These are phyloP conservation scores for Cetradonia linearis DNA, from an alignment of 495 filamentous ascomycete genomes.

Conservation along the genomic window DNA sequence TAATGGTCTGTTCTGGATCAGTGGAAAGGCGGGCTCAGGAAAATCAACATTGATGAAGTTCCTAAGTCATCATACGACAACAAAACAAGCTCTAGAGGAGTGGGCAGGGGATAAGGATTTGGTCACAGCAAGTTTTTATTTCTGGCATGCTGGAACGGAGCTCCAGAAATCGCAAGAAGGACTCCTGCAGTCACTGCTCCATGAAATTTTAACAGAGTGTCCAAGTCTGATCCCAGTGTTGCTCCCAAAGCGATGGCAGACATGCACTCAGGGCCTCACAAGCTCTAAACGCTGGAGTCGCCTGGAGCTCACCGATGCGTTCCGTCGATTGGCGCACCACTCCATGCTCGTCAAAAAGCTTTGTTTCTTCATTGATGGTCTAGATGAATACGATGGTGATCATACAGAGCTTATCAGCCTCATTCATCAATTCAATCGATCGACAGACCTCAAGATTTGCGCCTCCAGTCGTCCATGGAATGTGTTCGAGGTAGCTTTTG, in stretches of 20 bases:
- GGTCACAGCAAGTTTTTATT: slow-evolving; percentile 36
- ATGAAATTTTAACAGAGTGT: slow-evolving; percentile 28
- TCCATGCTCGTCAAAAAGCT: slow-evolving; percentile 13
- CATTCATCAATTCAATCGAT: slow-evolving; percentile 15
- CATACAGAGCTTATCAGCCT: slow-evolving; percentile 24
- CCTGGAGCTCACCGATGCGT: slow-evolving; percentile 12
- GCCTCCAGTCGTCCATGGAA: slow-evolving; percentile 42
- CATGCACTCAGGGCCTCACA: neutral
- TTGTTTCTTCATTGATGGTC: slow-evolving; percentile 27
- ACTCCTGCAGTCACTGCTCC: slow-evolving; percentile 36
- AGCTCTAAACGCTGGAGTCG: neutral
- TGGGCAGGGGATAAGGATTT: slow-evolving; percentile 31
- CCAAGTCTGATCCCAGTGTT: slow-evolving; percentile 29
- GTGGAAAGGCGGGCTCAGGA: slow-evolving; percentile 30
- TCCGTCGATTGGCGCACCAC: slow-evolving; percentile 14
- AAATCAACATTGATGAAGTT: slow-evolving; percentile 35
- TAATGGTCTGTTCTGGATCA: slow-evolving; percentile 30
- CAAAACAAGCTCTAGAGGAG: slow-evolving; percentile 12
- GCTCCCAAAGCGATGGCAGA: neutral
- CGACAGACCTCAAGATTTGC: slow-evolving; percentile 36
- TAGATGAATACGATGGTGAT: slow-evolving; percentile 31
- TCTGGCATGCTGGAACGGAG: slow-evolving; percentile 33
- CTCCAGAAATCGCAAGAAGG: slow-evolving; percentile 37
- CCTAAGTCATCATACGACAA: slow-evolving; percentile 21
- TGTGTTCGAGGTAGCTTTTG: slow-evolving; percentile 35